These are phyloP conservation scores for Aspergillus sclerotialis DNA, from an alignment of 2,329 filamentous ascomycete genomes.

Conservation along the genomic window DNA sequence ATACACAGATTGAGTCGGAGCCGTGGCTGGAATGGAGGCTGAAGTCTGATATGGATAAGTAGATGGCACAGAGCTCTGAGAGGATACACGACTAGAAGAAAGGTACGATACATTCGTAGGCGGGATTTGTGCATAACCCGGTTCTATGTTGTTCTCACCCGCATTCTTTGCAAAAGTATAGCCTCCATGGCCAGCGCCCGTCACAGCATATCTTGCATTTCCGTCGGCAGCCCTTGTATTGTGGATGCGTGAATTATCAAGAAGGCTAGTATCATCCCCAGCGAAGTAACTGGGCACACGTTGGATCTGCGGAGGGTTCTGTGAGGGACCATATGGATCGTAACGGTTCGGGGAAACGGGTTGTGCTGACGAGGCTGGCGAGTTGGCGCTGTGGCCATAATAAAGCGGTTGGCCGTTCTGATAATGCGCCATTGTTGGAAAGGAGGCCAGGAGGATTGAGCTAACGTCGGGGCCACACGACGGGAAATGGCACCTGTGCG, in stretches of 20 bases:
- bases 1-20: slow-evolving; percentile 46
- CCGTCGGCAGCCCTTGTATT: slow-evolving; percentile 28
- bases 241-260: slow-evolving; percentile 24
- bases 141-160: slow-evolving; percentile 25
- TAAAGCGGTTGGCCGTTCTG: slow-evolving; percentile 46
- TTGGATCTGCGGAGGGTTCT: slow-evolving; percentile 35
- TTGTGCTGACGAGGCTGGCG: slow-evolving; percentile 21
- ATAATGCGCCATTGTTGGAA: slow-evolving; percentile 48
- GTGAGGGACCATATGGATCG: slow-evolving; percentile 35
- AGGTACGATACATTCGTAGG: slow-evolving; percentile 29
- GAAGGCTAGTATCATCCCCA: slow-evolving; percentile 61
- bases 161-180: slow-evolving; percentile 16
- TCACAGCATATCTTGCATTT: slow-evolving; percentile 27
- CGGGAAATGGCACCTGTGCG: not conserved
- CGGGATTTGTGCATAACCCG: slow-evolving; percentile 29
- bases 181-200: slow-evolving; percentile 27
- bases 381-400: slow-evolving; percentile 30
- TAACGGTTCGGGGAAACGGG: slow-evolving; percentile 25
- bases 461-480: not conserved
- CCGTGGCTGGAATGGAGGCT: slow-evolving; percentile 20
- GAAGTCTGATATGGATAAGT: slow-evolving; percentile 43
- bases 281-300: slow-evolving; percentile 67
- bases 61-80: slow-evolving; percentile 39
- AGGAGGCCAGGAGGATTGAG: not conserved
- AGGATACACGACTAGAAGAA: no score